phyloP scores from a whole-genome alignment of 1,139 yeast genomes.

The Saccharomyces hybrid region DNA sequence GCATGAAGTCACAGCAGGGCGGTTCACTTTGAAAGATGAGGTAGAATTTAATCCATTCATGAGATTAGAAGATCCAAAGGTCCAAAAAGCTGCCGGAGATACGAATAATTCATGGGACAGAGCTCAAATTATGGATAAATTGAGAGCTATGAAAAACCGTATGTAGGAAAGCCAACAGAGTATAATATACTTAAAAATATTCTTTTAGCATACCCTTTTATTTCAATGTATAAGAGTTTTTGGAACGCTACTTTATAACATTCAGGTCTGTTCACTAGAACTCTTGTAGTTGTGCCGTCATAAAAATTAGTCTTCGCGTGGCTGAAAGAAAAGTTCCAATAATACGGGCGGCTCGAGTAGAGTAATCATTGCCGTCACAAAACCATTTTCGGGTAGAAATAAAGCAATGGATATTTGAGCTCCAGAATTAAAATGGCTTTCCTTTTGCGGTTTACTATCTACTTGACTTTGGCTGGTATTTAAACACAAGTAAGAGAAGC shows the following conservation, averaged over 20 bases:
- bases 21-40: slow-evolving; percentile 80
- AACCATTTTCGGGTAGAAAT: not conserved
- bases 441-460: not conserved
- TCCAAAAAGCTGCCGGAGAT: slow-evolving; percentile 47
- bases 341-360: not conserved
- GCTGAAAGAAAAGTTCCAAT: not conserved
- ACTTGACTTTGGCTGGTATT: not conserved
- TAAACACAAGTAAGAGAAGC: not conserved
- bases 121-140: slow-evolving; percentile 52
- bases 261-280: not conserved
- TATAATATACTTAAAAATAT: not conserved
- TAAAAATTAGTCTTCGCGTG: not conserved
- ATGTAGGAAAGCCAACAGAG: slow-evolving; percentile 26
- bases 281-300: not conserved
- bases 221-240: not conserved
- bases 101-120: slow-evolving; percentile 37
- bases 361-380: not conserved
- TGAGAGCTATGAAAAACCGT: slow-evolving; percentile 65
- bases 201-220: not conserved
- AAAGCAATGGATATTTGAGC: not conserved
- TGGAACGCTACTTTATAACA: not conserved
- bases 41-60: slow-evolving; percentile 80
- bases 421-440: not conserved
- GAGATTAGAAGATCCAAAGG: slow-evolving; percentile 56
- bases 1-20: slow-evolving; percentile 78